Evolutionary conservation across 257 asterid genomes (phyloP), one percentile per base, ranked within the genome.

Genomic region (Eucommia ulmoides): DNA sequence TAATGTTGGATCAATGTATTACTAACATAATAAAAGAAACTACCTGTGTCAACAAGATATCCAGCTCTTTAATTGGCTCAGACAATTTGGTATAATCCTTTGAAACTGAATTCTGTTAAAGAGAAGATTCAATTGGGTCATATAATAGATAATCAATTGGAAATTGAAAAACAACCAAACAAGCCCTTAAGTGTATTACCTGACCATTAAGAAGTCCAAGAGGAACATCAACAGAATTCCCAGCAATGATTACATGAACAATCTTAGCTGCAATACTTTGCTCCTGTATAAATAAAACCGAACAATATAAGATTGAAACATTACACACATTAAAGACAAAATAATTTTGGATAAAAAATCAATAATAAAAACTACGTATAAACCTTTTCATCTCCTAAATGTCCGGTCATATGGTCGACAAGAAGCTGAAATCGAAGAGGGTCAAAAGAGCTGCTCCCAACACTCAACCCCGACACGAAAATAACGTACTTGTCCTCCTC

Each of bases 381-480:
- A 67, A 89, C 98, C 82, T 83, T 77, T 63, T 73, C 87, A 54
- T 91, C 98, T 64, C 98, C 98, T 21, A 91, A 77, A 81, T 91
- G 96, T 49, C 98, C 98, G 61, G 98, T 86, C 61, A 91, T 74
- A 62, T 91, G 96, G 74, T 91, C 98, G 24, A 91, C 79, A 51
- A 91, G 68, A 62, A 91, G 98, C 79, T 91, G 96, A 62, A 79
- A 81, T 49, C 72, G 81, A 53, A 91, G 88, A 61, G 98, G 98
- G 79, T 80, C 83, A 55, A 84, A 74, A 14, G 74, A 54, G 74
- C 80, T 73, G 72, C 82, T 69, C 64, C 96, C 96, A 53, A 83
- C 75, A 60, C 83, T 74, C 75, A 86, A 65, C 53, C 96, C 96
- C 69, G 98, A 91, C 52, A 83, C 66, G 48, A 91, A 74, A 59